Conservation (phyloP, 2,329 filamentous ascomycete genomes). For the Domatiomyces catenatus region DNA sequence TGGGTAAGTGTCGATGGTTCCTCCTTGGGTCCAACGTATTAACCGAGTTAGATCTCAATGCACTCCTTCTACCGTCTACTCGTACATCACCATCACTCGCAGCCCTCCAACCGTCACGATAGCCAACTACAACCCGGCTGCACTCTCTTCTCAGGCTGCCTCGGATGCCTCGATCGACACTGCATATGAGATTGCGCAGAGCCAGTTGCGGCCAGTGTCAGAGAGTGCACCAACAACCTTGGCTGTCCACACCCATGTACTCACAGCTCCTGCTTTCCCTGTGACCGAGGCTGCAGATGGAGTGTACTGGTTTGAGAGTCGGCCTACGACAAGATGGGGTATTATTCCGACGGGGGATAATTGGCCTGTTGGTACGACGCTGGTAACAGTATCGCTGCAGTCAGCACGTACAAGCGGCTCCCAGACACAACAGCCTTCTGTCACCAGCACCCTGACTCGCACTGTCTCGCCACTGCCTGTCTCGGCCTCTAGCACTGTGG, state of each 20-base stretch:
- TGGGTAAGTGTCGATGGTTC: slow-evolving; percentile 3
- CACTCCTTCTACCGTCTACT: slow-evolving; percentile 6
- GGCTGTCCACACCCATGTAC: slow-evolving; percentile 8
- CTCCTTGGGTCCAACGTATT: background rate
- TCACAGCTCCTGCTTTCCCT: slow-evolving; percentile 10
- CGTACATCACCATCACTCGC: slow-evolving; percentile 3
- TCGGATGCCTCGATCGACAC: slow-evolving; percentile 10
- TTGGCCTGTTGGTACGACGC: background rate
- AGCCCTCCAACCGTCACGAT: slow-evolving; percentile 12
- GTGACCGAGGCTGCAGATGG: slow-evolving; percentile 12
- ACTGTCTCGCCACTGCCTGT: slow-evolving; percentile 6
- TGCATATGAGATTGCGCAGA: slow-evolving; percentile 8
- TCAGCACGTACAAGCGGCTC: background rate
- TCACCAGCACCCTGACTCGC: slow-evolving; percentile 6
- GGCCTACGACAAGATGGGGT: slow-evolving; percentile 1
- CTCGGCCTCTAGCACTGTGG: background rate
- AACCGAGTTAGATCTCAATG: slow-evolving; percentile 5
- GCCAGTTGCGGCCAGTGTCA: slow-evolving; percentile 8
- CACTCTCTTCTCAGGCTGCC: slow-evolving; percentile 4
- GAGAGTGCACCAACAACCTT: slow-evolving; percentile 4
- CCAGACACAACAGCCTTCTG: background rate
- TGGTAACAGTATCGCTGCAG: background rate
- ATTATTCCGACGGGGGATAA: slow-evolving; percentile 1
- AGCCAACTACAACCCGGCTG: slow-evolving; percentile 9
- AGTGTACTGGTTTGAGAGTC: slow-evolving; percentile 8